A percentile compares a stretch with the other conserved stretches of the same genome.
phyloP scores from a whole-genome alignment of 805 yeast genomes.

The Ogataea thermomethanolica region DNA sequence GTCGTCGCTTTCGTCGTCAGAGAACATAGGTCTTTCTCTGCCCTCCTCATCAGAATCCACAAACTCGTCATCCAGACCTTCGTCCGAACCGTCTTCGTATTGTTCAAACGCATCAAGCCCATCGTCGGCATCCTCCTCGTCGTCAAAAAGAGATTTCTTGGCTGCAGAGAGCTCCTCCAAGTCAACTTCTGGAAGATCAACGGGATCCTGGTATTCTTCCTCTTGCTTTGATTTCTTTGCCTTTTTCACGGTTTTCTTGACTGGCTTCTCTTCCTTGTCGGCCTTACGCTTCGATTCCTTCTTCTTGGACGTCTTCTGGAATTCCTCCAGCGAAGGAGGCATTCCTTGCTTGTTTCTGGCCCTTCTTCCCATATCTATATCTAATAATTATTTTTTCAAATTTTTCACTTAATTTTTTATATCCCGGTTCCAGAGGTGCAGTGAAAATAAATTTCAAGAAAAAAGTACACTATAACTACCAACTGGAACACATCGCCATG shows the following conservation, averaged over 20 bases:
- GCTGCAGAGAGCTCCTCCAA: slow-evolving; percentile 63
- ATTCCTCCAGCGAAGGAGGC: slow-evolving; percentile 87
- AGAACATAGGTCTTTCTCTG: slow-evolving; percentile 68
- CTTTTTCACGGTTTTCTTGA: slow-evolving; percentile 31
- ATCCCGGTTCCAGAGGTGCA: slow-evolving; percentile 16
- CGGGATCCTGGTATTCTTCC: slow-evolving; percentile 37
- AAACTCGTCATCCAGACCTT: slow-evolving; percentile 38
- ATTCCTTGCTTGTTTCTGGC: slow-evolving; percentile 89
- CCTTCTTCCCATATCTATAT: slow-evolving; percentile 78
- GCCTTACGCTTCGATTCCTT: slow-evolving; percentile 34
- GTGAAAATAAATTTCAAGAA: slow-evolving; percentile 3
- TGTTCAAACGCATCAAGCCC: slow-evolving; percentile 34
- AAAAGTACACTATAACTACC: slow-evolving; percentile 12
- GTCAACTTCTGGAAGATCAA: slow-evolving; percentile 61
- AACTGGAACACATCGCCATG: neutral
- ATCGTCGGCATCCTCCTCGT: slow-evolving; percentile 43
- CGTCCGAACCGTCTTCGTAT: slow-evolving; percentile 43
- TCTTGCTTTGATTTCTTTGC: slow-evolving; percentile 26
- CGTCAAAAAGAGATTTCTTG: slow-evolving; percentile 74
- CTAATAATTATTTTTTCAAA: slow-evolving; percentile 10
- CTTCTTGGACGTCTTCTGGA: slow-evolving; percentile 45
- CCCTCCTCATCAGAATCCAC: slow-evolving; percentile 57
- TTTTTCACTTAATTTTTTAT: slow-evolving; percentile 16
- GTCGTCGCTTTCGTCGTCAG: slow-evolving; percentile 70
- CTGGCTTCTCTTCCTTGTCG: slow-evolving; percentile 38